Evolutionary conservation across 2,329 filamentous ascomycete genomes (phyloP).

Genomic region (Fusarium ambrosium): DNA sequence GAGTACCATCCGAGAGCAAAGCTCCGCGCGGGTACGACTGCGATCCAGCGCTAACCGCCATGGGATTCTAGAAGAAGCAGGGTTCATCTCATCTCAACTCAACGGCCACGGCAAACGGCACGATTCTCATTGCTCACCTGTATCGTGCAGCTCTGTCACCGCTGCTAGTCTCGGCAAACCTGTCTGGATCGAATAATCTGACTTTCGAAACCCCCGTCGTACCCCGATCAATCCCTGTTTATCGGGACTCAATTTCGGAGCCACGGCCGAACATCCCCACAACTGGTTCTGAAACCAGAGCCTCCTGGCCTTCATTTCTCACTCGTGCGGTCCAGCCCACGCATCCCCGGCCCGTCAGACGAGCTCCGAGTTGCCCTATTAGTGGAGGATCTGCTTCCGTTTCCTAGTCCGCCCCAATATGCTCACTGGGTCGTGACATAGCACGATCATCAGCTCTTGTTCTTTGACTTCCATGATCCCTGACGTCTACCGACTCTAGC

Average conservation of each 20-base stretch:
- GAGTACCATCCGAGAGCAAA: slow-evolving; percentile 1
- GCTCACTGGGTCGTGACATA: slow-evolving; percentile 36
- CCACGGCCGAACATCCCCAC: slow-evolving; percentile 39
- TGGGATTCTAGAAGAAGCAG: slow-evolving; percentile 23
- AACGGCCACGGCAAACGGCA: slow-evolving; percentile 9
- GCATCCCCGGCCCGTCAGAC: slow-evolving; percentile 39
- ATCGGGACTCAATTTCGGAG: slow-evolving; percentile 42
- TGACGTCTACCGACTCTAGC: slow-evolving; percentile 31
- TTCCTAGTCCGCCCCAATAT: slow-evolving; percentile 23
- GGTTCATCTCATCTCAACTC: slow-evolving; percentile 13
- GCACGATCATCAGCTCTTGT: slow-evolving; percentile 35
- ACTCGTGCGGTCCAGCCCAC: slow-evolving; percentile 39
- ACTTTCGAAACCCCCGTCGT: slow-evolving; percentile 9
- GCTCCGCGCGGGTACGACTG: slow-evolving; percentile 9
- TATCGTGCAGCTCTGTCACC: slow-evolving; percentile 34
- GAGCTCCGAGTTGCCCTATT: slow-evolving; percentile 36
- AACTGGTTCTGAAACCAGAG: slow-evolving; percentile 45
- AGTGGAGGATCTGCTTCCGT: slow-evolving; percentile 45
- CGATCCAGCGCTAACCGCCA: slow-evolving; percentile 11
- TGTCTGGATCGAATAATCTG: slow-evolving; percentile 27
- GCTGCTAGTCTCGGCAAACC: slow-evolving; percentile 19
- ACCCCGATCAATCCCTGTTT: slow-evolving; percentile 26
- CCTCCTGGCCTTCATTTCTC: slow-evolving; percentile 40
- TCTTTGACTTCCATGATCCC: slow-evolving; percentile 29
- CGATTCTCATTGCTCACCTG: slow-evolving; percentile 26